Conservation (phyloP, 108 stramenopile species). For the Mayamaea pseudoterrestris region DNA sequence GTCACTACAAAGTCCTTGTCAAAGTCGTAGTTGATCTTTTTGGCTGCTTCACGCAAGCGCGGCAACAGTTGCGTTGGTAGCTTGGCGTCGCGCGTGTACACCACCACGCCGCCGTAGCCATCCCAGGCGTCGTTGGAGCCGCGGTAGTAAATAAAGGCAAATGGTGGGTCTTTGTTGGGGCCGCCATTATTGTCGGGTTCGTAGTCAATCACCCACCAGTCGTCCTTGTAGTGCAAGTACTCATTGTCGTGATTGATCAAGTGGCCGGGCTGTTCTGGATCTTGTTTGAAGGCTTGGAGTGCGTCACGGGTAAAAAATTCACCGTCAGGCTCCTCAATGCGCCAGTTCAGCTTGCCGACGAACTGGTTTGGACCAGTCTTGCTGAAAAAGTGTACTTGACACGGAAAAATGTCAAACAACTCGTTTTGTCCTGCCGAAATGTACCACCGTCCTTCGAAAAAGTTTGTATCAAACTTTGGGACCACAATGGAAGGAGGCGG, state of each 20-base stretch:
- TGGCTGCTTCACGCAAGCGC: constrained; percentile 61
- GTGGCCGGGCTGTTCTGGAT: constrained; percentile 71
- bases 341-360: constrained; percentile 89
- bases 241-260: constrained; percentile 96
- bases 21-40: constrained; percentile 76
- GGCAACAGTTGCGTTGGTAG: constrained; percentile 75
- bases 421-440: constrained; percentile 90
- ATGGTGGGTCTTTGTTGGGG: constrained; percentile 74
- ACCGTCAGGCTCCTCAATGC: constrained; percentile 90
- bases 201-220: constrained; percentile 94
- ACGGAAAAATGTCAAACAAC: constrained; percentile 91
- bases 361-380: constrained; percentile 76
- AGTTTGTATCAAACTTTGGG: constrained; percentile 67
- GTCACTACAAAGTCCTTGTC: constrained; percentile 69
- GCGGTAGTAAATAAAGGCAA: constrained; percentile 92
- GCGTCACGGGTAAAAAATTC: constrained; percentile 92
- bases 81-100: constrained; percentile 82
- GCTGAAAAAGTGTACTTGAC: constrained; percentile 96
- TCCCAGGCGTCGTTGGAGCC: constrained; percentile 95
- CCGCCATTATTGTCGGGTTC: constrained; percentile 63
- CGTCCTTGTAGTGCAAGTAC: constrained; percentile 93
- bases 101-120: constrained; percentile 89
- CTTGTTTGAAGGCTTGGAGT: constrained; percentile 83
- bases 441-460: constrained; percentile 88
- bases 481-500: constrained; percentile 50